These are phyloP conservation scores for Pseudopyrenochaeta lycopersici DNA, from an alignment of 2,329 filamentous ascomycete genomes.

Conservation along the genomic window DNA sequence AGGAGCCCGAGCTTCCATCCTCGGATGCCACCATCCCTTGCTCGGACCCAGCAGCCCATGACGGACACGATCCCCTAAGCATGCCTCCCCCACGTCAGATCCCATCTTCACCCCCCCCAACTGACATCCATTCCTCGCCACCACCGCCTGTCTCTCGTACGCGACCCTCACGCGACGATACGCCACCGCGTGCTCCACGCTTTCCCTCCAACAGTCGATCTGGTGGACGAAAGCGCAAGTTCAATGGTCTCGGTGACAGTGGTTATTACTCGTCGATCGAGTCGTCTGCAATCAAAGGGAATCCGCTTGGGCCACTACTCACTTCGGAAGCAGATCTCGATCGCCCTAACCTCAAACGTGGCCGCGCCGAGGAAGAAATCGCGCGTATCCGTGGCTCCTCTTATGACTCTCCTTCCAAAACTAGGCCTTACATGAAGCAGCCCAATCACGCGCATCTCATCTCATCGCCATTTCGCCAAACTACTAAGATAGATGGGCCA, in stretches of 20 bases:
- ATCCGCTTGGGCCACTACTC: constrained; percentile 69
- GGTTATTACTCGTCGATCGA: constrained; percentile 97
- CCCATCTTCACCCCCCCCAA: constrained; percentile 74
- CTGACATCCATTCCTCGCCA: constrained; percentile 87
- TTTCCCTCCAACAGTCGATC: constrained; percentile 70
- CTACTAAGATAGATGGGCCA: constrained; percentile 57
- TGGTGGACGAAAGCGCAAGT: constrained; percentile 78
- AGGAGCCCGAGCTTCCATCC: constrained; percentile 58
- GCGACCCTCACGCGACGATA: constrained; percentile 68
- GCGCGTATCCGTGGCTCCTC: constrained; percentile 90
- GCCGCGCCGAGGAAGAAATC: constrained; percentile 95
- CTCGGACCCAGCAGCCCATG: constrained; percentile 60
- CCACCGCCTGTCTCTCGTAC: constrained; percentile 78
- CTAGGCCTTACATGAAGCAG: constrained; percentile 64
- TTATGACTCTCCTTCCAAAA: constrained; percentile 87
- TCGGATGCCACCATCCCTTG: constrained; percentile 63
- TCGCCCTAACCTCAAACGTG: constrained; percentile 82
- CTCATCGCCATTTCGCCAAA: constrained; percentile 53
- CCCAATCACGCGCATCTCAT: constrained; percentile 41
- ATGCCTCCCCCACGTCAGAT: constrained; percentile 59
- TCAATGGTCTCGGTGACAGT: constrained; percentile 86
- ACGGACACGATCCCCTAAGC: constrained; percentile 54
- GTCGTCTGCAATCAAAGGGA: constrained; percentile 83
- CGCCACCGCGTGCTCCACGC: constrained; percentile 75
- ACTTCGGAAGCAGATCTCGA: constrained; percentile 79